Base-by-base conservation (phyloP, 495 filamentous ascomycete species). In the Penicillium canariense region DNA sequence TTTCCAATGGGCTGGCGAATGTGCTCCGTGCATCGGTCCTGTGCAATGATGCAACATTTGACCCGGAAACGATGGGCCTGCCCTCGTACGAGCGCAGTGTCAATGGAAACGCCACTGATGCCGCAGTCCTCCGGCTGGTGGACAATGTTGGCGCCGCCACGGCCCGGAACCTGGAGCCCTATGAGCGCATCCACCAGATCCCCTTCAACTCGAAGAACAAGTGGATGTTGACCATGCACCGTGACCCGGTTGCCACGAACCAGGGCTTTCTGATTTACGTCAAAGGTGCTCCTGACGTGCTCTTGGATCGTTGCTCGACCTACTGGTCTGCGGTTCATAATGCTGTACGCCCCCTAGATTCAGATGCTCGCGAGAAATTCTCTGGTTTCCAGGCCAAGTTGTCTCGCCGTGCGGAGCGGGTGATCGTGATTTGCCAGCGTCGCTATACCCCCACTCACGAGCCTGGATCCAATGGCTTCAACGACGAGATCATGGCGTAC, bases 161-260 rank as follows among this genome's bases (percentile, higher is more conserved):
- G 3, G 67, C 77, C 11, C 68, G 72, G 15, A 64, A 74, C 32
- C 52, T 69, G 3, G 54, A 50, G 11, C 40, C 52, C 15, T 86
- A 81, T 76, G 76, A 79, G 38, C 82, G 80, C 34, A 75, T 81
- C 6, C 87, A 83, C 65, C 80, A 88, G 55, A 69, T 89, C 6
- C 83, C 83, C 0, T 90, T 91, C 71, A 91, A 90, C 65, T 85
- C 81, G 61, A 88, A 88, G 72, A 89, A 89, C 63, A 91, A 90
- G 62, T 90, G 71, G 69, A 75, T 75, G 72, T 56, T 72, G 10
- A 74, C 67, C 5, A 48, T 72, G 48, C 67, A 72, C 30, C 52
- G 50, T 22, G 55, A 62, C 15, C 65, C 62, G 0, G 35, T 23
- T 25, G 11, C 22, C 7, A 31, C 25, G 5, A 25, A 40, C 17